A percentile compares a stretch with the other conserved stretches of the same genome.
Conservation (phyloP, 805 yeast genomes). For the Myxozyma vanderwaltii region DNA sequence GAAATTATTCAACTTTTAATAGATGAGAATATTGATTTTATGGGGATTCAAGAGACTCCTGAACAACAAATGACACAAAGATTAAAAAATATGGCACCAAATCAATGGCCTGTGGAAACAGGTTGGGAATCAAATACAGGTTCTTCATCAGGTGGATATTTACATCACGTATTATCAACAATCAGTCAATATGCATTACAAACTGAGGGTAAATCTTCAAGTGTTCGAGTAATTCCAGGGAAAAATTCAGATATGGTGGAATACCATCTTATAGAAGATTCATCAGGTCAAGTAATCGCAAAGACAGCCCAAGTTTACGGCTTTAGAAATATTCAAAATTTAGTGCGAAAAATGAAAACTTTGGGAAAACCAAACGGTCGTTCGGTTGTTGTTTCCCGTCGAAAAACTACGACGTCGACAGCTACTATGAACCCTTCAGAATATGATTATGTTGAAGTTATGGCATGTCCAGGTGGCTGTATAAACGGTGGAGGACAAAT, state of each 20-base stretch:
- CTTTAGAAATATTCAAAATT: slow-evolving; percentile 88
- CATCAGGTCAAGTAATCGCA: slow-evolving; percentile 48
- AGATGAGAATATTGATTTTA: slow-evolving; percentile 48
- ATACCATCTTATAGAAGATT: slow-evolving; percentile 52
- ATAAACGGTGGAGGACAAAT: slow-evolving; percentile 96
- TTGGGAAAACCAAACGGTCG: slow-evolving; percentile 35
- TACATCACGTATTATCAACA: slow-evolving; percentile 62
- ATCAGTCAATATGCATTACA: slow-evolving; percentile 27
- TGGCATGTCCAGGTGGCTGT: slow-evolving; percentile 99
- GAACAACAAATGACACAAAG: not conserved
- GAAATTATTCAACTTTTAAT: slow-evolving; percentile 76
- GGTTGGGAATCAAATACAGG: slow-evolving; percentile 80
- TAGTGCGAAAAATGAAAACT: slow-evolving; percentile 79
- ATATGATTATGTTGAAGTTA: slow-evolving; percentile 85
- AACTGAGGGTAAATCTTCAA: slow-evolving; percentile 39
- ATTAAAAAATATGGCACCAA: slow-evolving; percentile 50
- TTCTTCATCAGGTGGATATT: slow-evolving; percentile 87
- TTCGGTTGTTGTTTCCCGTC: slow-evolving; percentile 31
- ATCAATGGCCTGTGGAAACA: slow-evolving; percentile 60
- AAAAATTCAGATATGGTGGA: slow-evolving; percentile 79
- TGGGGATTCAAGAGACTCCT: slow-evolving; percentile 3
- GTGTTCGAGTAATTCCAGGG: slow-evolving; percentile 53
- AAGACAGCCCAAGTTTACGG: slow-evolving; percentile 79
- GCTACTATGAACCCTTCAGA: slow-evolving; percentile 51
- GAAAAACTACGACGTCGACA: slow-evolving; percentile 46